Conservation (phyloP, 78 protist genomes). For the Dictyostelium brefeldianum region DNA sequence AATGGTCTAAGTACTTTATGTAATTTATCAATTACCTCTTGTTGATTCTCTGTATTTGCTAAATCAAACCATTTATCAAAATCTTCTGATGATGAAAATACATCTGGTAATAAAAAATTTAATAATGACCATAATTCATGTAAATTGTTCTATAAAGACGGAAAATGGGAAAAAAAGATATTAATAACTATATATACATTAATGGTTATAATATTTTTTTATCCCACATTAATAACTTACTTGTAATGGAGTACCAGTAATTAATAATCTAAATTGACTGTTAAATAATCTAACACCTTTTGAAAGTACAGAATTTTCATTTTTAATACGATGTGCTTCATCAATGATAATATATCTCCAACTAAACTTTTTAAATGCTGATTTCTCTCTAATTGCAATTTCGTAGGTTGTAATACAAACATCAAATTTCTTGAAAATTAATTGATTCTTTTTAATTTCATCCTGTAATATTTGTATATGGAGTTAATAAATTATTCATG, state of each 20-base stretch:
- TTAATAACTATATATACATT: background rate
- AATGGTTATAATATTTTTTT: background rate
- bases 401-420: constrained; percentile 96
- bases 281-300: constrained; percentile 80
- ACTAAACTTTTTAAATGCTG: constrained; percentile 84
- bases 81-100: constrained; percentile 91
- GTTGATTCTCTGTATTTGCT: constrained; percentile 65
- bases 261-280: constrained; percentile 89
- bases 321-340: constrained; percentile 99
- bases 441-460: constrained; percentile 49
- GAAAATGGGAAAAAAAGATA: background rate
- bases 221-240: constrained; percentile 12
- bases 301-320: constrained; percentile 94
- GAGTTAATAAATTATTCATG: background rate
- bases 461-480: constrained; percentile 24
- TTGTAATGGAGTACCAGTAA: constrained; percentile 98
- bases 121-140: constrained; percentile 99
- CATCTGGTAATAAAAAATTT: constrained; percentile 98
- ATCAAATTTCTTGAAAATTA: constrained; percentile 90
- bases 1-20: constrained; percentile 89
- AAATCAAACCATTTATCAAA: constrained; percentile 96
- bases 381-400: constrained; percentile 90
- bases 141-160: constrained; percentile 96
- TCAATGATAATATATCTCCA: constrained; percentile 97
- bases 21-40: constrained; percentile 82